Evolutionary conservation across 495 filamentous ascomycete species (phyloP).

Genomic region (Hyaloscypha bicolor): DNA sequence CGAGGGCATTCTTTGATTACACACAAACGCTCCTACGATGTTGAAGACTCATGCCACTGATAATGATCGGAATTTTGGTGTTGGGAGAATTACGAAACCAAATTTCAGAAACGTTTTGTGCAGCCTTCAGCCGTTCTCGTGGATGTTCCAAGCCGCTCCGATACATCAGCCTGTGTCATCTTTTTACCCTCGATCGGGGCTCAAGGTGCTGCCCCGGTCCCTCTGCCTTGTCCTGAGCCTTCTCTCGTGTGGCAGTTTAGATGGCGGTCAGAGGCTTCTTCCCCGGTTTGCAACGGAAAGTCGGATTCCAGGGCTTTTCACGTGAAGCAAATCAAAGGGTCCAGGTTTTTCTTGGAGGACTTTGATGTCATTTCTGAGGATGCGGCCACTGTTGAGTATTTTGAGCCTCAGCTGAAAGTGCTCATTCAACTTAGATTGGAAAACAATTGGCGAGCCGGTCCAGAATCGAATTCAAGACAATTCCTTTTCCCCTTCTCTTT

Average conservation of each 20-base stretch:
- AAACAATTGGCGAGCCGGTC: too few relatives aligned
- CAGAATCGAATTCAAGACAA: too few relatives aligned
- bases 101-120: background rate
- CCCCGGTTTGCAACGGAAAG: background rate
- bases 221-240: background rate
- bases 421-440: too few relatives aligned
- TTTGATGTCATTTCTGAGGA: background rate
- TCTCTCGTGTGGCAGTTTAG: background rate
- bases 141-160: background rate
- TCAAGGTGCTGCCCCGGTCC: background rate
- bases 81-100: background rate
- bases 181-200: background rate
- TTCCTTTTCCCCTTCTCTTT: too few relatives aligned
- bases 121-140: background rate
- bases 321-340: background rate
- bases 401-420: too few relatives aligned
- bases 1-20: too few relatives aligned
- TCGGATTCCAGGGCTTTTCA: background rate
- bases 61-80: background rate
- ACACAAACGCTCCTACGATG: background rate
- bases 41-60: background rate
- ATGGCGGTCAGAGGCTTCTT: background rate
- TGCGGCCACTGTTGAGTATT: too few relatives aligned
- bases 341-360: background rate
- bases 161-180: constrained; percentile 12